Evolutionary conservation across 2,329 filamentous ascomycete species (phyloP), one percentile per base, ranked within the genome.

Genomic region (Fusarium napiforme): DNA sequence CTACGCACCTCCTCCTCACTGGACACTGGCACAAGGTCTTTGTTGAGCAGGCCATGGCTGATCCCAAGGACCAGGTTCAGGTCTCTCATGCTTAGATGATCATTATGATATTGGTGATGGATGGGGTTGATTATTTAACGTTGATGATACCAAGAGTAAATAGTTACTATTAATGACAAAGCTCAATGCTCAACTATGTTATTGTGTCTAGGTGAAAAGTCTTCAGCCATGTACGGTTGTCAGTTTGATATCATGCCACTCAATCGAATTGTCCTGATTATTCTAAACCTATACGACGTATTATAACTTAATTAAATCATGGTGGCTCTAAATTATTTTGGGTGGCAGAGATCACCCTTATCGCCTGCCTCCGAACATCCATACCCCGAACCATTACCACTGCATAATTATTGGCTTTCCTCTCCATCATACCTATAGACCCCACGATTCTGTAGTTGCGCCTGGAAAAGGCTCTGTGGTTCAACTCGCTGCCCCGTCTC

Each of bases 1-100:
- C 77, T 2, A 72, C 78, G 16, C 61, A 45, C 4, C 75, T 81
- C 19, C 40, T 82, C 0, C 60, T 57, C 50, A 61, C 60, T 10
- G 75, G 75, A 12, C 63, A 75, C 16, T 77, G 70, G 67, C 42
- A 66, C 66, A 78, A 69, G 58, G 74, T 77, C 9, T 78, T 77
- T 67, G 72, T 77, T 3, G 75, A 77, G 60, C 75, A 77, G 62
- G 75, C 72, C 4, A 74, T 73, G 56, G 21, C 19, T 4, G 71
- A 73, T 9, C 59, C 63, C 2, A 65, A 67, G 10, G 63, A 73
- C 3, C 58, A 74, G n/a, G 52, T 56, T 2, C 26, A 64, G 36
- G 23, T 50, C 15, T 61, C 71, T 18, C 49, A 56, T 11, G 71
- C 71, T 39, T 73, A 58, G 43, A 19, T 30, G 18, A 14, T 5